Conservation (phyloP, 2,329 filamentous ascomycete species). For the Colletotrichum cereale region DNA sequence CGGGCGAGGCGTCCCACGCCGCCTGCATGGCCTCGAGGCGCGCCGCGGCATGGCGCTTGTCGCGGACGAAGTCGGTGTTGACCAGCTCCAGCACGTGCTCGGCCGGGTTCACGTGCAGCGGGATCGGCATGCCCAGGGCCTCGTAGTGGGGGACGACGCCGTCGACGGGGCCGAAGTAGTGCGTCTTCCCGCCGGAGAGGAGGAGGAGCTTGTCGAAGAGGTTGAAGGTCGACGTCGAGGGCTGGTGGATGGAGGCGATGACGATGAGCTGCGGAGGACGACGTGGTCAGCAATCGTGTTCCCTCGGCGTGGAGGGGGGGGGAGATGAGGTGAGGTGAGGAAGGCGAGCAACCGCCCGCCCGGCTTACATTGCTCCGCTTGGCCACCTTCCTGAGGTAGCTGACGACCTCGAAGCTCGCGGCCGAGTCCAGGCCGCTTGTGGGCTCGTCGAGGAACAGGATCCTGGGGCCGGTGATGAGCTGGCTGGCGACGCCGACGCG, state of each 20-base stretch:
- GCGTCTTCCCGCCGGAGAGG: constrained; percentile 76
- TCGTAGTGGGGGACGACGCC: constrained; percentile 74
- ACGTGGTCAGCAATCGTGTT: neutral
- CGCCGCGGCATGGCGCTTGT: constrained; percentile 59
- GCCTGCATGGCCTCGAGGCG: constrained; percentile 66
- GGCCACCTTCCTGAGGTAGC: constrained; percentile 76
- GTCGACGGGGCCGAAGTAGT: constrained; percentile 77
- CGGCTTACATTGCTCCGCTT: constrained; percentile 71
- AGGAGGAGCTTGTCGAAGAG: constrained; percentile 85
- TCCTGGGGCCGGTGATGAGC: constrained; percentile 83
- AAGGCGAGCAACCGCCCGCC: no score
- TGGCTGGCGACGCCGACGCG: constrained; percentile 84
- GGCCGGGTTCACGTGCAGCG: constrained; percentile 80
- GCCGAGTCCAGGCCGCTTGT: constrained; percentile 87
- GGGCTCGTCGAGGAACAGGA: constrained; percentile 87
- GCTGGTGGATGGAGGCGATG: constrained; percentile 87
- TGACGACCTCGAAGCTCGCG: constrained; percentile 81
- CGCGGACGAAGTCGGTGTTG: constrained; percentile 78
- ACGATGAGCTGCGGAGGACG: constrained; percentile 71
- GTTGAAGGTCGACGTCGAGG: constrained; percentile 82
- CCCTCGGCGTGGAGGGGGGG: neutral
- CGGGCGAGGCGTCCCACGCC: constrained; percentile 65
- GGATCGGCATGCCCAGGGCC: constrained; percentile 71
- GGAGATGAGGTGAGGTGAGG: no score
- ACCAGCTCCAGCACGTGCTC: constrained; percentile 84